Evolutionary conservation across 2,329 filamentous ascomycete genomes (phyloP).

Genomic region (Ophiostoma ips): DNA sequence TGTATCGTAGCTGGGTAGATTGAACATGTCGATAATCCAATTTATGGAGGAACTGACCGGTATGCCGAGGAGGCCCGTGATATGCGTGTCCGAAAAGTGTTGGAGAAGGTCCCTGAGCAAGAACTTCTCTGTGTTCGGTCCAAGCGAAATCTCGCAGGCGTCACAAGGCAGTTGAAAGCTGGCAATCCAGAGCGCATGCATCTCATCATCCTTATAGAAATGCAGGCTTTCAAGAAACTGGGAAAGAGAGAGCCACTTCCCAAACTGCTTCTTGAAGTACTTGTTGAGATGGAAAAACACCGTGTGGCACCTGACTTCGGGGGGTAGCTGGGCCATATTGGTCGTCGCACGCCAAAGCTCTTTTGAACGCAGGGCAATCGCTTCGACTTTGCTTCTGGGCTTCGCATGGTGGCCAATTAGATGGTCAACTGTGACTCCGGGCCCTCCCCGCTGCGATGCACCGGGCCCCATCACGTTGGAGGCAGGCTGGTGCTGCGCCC

Average conservation of each 20-base stretch:
- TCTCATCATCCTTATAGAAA: slow-evolving; percentile 39
- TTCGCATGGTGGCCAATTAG: too few relatives aligned
- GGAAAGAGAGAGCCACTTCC: slow-evolving; percentile 39
- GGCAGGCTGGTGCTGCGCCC: background rate
- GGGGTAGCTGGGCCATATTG: slow-evolving; percentile 45
- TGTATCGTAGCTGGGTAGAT: slow-evolving; percentile 23
- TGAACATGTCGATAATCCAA: slow-evolving; percentile 35
- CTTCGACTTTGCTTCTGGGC: background rate
- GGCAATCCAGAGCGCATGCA: slow-evolving; percentile 41
- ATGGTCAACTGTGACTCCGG: too few relatives aligned
- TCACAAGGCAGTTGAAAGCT: slow-evolving; percentile 39
- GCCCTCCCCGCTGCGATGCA: too few relatives aligned
- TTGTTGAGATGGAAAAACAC: slow-evolving; percentile 49
- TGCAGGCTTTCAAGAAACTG: slow-evolving; percentile 41
- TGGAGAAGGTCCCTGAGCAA: slow-evolving; percentile 33
- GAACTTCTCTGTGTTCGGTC: slow-evolving; percentile 13
- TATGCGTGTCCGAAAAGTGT: slow-evolving; percentile 37
- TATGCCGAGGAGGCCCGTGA: too few relatives aligned
- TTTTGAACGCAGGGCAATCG: background rate
- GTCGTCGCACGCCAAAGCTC: slow-evolving; percentile 42
- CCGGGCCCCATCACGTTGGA: too few relatives aligned
- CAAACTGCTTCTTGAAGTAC: slow-evolving; percentile 43
- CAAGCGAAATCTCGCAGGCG: slow-evolving; percentile 31
- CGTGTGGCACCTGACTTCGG: slow-evolving; percentile 47
- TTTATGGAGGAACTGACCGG: too few relatives aligned